Base-by-base conservation (phyloP, 768 basidiomycete species). In the Astraeus odoratus region DNA sequence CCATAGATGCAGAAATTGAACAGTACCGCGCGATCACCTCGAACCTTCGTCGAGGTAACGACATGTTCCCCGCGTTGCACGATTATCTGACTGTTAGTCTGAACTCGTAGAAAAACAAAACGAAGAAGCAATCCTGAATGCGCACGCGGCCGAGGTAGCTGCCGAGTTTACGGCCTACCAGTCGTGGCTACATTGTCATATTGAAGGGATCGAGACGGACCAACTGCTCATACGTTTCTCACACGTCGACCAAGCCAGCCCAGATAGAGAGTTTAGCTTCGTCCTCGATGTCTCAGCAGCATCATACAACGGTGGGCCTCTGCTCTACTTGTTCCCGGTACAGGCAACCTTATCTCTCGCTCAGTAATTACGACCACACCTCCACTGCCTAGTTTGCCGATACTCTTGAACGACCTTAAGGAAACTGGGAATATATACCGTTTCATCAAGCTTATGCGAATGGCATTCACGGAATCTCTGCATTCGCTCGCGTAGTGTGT, bases 311-410 rank as follows among this genome's bases (percentile, higher is more conserved):
- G 86, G 91, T 90, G 36, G 27, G 73, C 53, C 5, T 26, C 29
- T 9, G 44, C 15, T 39, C 36, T 4, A 20, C 37, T 2, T 39
- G 20, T 39, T 16, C 31, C 27, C 12, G 27, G 9, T 33, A 22
- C 16, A 29, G 27, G 19, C 16, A 2, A n/a, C 22, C 7, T 22
- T 6, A 13, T 19, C 43, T 41, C 47, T 15, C 35, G 8, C 18
- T 15, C 54, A 94, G 92, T 93, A 1, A 75, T 87, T n/a, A 88
- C 85, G 19, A 80, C 81, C 5, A 83, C 81, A 7, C 91, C 90
- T 0, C 71, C 74, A 8, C 67, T 93, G 4, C 77, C 84, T 0
- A 67, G 73, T 0, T 67, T 94, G 36, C 75, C 82, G 0, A 73
- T 84, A 15, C 67, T 93, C 6, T 67, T 93, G 22, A 79, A 77